Evolutionary conservation across 208 protist genomes (phyloP).

Genomic region (Novymonas esmeraldas): DNA sequence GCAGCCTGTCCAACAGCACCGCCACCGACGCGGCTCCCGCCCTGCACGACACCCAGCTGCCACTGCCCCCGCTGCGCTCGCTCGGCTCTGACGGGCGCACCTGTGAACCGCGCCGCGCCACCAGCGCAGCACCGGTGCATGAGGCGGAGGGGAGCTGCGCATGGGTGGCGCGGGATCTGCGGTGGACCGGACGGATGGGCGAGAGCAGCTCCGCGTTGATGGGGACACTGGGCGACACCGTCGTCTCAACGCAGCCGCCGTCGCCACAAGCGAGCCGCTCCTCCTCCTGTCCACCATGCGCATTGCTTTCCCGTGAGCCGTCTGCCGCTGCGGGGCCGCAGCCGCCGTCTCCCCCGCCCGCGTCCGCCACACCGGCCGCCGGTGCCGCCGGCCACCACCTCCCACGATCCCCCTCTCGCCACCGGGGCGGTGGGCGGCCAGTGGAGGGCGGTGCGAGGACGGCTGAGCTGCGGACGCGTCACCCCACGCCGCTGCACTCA

Average conservation of each 20-base stretch:
- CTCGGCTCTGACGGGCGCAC: background rate
- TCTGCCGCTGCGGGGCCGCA: too few species aligned
- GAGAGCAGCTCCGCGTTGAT: background rate
- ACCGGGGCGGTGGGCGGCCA: too few species aligned
- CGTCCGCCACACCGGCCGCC: too few species aligned
- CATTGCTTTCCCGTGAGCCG: too few species aligned
- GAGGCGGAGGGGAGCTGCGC: background rate
- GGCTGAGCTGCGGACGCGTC: too few species aligned
- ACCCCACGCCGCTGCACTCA: too few species aligned
- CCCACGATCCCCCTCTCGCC: too few species aligned
- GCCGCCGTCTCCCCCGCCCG: background rate
- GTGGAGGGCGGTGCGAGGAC: too few species aligned
- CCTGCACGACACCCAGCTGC: too few species aligned
- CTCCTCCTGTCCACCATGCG: background rate
- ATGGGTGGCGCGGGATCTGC: background rate
- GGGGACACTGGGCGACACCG: background rate
- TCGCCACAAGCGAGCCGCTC: conserved; percentile 11
- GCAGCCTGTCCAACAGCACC: too few species aligned
- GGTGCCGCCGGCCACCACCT: too few species aligned
- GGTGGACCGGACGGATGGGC: background rate
- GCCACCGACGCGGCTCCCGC: background rate
- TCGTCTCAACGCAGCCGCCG: conserved; percentile 17
- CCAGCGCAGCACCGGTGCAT: background rate
- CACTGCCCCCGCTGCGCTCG: background rate
- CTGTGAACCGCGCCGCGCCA: background rate